Evolutionary conservation across 2,329 filamentous ascomycete genomes (phyloP), one percentile per base, ranked within the genome.

Genomic region (Diaporthe batatas): DNA sequence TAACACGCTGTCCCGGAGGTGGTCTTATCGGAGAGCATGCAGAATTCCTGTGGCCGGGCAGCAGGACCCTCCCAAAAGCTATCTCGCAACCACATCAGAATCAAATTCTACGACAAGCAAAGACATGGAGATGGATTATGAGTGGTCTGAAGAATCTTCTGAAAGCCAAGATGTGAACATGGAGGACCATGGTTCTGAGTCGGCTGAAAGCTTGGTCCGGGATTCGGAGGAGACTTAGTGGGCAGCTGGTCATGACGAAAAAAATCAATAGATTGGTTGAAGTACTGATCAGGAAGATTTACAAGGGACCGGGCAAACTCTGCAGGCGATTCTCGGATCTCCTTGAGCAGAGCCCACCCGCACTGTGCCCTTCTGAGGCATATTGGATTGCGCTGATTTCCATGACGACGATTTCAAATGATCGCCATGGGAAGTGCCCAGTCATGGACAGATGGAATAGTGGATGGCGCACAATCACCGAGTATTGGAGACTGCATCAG

Each of bases 11-110:
- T 68, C 62, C 10, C 51, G 70, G 11, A 44, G 57, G n/a, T 72
- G 70, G 70, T 49, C 47, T n/a, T 72, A 72, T 32, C 70, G 70
- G 11, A 68, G 39, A 18, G 70, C 70, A 7, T 54, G 47, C 42
- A 68, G 21, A 7, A 34, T 72, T 18, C 47, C 21, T 39, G 3
- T 23, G 4, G 29, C 25, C 8, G 29, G 18, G n/a, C 47, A 36
- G 12, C 18, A 67, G 14, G 49, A 34, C 2, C 34, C 11, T 47
- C 44, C 44, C 16, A 47, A 29, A 36, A 8, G 14, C 2, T 8
- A 21, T 54, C 6, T 12, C 5, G 8, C 6, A 1, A 16, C 8
- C 23, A 11, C 18, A 11, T n/a, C 47, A 4, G 58, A 67, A 14
- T 25, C 55, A n/a, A 34, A 25, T 2, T 39, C n/a, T 3, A 6